A percentile compares a stretch with the other conserved stretches of the same genome.
phyloP scores from a whole-genome alignment of 768 basidiomycete species.

The Botryobasidium botryosum region DNA sequence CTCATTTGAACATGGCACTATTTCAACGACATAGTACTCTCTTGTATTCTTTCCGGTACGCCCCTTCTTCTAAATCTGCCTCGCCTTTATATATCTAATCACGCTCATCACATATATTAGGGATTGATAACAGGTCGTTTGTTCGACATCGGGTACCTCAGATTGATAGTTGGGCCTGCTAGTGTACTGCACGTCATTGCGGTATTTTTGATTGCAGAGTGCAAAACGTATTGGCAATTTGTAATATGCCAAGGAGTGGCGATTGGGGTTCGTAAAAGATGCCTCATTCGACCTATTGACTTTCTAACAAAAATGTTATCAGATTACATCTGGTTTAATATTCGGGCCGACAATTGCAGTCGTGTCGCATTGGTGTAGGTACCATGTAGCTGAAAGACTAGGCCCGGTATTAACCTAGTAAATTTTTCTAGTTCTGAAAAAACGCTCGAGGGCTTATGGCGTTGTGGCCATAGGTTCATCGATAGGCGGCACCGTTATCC shows the following conservation, averaged over 20 bases:
- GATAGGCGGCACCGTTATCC: conserved; percentile 19
- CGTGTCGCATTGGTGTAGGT: conserved; percentile 57
- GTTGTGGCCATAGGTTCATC: conserved; percentile 44
- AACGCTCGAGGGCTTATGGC: conserved; percentile 40
- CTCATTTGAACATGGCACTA: too few species aligned
- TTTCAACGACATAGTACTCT: conserved; percentile 12
- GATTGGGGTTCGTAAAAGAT: conserved; percentile 38
- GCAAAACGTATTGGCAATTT: conserved; percentile 62
- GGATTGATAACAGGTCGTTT: conserved; percentile 43
- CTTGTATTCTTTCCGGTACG: conserved; percentile 15
- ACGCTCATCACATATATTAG: conserved; percentile 30
- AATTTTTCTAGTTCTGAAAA: conserved; percentile 20
- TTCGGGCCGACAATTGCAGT: conserved; percentile 45
- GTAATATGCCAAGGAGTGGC: conserved; percentile 56
- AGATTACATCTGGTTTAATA: too few species aligned
- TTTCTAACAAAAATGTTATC: too few species aligned
- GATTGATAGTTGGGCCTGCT: conserved; percentile 32
- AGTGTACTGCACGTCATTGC: conserved; percentile 35
- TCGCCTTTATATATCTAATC: conserved; percentile 19
- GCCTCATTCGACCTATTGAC: too few species aligned
- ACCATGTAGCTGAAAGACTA: too few species aligned
- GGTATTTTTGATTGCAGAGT: conserved; percentile 54
- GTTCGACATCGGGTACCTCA: conserved; percentile 58
- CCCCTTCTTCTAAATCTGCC: not conserved
- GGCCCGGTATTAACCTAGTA: too few species aligned